These are phyloP conservation scores for Pholiota molesta DNA, from an alignment of 768 basidiomycete genomes.

Conservation along the genomic window DNA sequence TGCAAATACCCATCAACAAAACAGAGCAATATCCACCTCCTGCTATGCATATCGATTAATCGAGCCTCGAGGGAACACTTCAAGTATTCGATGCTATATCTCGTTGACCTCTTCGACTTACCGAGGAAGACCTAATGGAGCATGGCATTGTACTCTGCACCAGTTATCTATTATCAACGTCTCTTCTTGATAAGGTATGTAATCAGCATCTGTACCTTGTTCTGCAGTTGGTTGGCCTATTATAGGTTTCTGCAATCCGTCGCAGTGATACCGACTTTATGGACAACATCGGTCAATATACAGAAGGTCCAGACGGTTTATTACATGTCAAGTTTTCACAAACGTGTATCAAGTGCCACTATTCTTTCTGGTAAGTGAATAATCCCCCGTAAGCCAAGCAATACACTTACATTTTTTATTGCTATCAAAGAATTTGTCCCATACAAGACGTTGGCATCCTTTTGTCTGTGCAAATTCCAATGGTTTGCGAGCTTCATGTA, in stretches of 20 bases:
- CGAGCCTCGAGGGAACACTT: conserved; percentile 20
- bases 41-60: conserved; percentile 21
- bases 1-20: conserved; percentile 19
- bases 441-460: too few relatives aligned
- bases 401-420: too few relatives aligned
- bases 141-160: conserved; percentile 22
- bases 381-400: too few relatives aligned
- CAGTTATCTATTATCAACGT: conserved; percentile 17
- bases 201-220: too few relatives aligned
- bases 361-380: too few relatives aligned
- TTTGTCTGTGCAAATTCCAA: too few relatives aligned
- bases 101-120: conserved; percentile 2
- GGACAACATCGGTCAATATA: neutral
- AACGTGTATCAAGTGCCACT: too few relatives aligned
- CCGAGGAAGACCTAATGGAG: conserved; percentile 15
- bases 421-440: too few relatives aligned
- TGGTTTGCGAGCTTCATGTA: too few relatives aligned
- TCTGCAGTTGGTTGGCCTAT: neutral
- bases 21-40: conserved; percentile 23
- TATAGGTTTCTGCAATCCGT: neutral
- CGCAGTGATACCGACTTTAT: neutral
- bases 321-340: conserved; percentile 30
- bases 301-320: conserved; percentile 23
- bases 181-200: conserved; percentile 18
- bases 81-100: conserved; percentile 14